Conservation (phyloP, 768 basidiomycete species). For the Lactarius indigo region DNA sequence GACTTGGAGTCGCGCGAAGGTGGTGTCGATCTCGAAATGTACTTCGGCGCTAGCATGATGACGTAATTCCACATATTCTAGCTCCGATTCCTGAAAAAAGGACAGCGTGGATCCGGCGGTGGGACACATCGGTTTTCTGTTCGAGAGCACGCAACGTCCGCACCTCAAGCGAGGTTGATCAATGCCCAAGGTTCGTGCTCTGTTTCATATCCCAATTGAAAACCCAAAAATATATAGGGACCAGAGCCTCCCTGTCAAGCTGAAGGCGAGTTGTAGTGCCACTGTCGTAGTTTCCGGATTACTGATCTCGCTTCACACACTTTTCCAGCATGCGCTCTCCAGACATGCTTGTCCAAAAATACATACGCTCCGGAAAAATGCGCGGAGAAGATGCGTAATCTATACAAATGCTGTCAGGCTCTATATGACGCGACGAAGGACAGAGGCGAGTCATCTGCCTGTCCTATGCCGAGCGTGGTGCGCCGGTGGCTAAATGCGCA, state of each 20-base stretch:
- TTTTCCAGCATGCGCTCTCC: slow-evolving; percentile 56
- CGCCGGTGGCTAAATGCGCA: slow-evolving; percentile 59
- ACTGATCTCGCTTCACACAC: neutral
- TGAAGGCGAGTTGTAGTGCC: slow-evolving; percentile 18
- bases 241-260: slow-evolving; percentile 22
- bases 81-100: too few relatives aligned
- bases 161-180: neutral
- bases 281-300: neutral
- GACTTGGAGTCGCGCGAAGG: too few relatives aligned
- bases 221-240: neutral
- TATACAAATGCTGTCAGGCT: slow-evolving; percentile 59
- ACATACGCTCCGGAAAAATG: slow-evolving; percentile 66
- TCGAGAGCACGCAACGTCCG: neutral
- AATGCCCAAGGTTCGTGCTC: slow-evolving; percentile 12
- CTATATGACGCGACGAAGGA: slow-evolving; percentile 48
- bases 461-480: slow-evolving; percentile 52
- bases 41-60: too few relatives aligned
- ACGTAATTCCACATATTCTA: too few relatives aligned
- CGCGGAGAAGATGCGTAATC: slow-evolving; percentile 43
- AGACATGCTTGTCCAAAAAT: slow-evolving; percentile 58
- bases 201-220: neutral
- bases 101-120: too few relatives aligned
- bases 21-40: too few relatives aligned
- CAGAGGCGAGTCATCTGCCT: slow-evolving; percentile 53
- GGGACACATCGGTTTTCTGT: too few relatives aligned